Percentiles rank a stretch among this genome's conserved stretches.
phyloP scores from a whole-genome alignment of 441 rosid genomes.

The Populus hybrid region DNA sequence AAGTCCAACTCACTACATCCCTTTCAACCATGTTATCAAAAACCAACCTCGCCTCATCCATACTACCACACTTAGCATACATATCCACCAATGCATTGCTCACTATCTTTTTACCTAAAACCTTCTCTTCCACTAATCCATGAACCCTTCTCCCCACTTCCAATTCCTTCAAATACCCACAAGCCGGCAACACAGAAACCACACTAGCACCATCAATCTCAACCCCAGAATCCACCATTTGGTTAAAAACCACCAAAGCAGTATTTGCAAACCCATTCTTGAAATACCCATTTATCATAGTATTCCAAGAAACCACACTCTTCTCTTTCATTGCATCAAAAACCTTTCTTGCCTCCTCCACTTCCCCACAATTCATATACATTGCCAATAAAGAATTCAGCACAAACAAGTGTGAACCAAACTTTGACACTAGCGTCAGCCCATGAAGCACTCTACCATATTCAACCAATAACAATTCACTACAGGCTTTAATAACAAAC shows the following conservation, averaged over 20 bases:
- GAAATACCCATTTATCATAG: constrained; percentile 68
- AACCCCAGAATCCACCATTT: constrained; percentile 48
- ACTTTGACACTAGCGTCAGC: constrained; percentile 37
- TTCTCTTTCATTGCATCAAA: constrained; percentile 51
- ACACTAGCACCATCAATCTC: constrained; percentile 58
- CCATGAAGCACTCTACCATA: constrained; percentile 58
- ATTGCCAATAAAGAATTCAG: constrained; percentile 63
- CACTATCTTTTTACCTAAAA: constrained; percentile 44
- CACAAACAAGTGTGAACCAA: constrained; percentile 41
- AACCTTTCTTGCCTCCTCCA: constrained; percentile 46
- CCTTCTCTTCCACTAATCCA: constrained; percentile 44
- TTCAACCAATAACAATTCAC: constrained; percentile 35
- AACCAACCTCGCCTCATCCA: constrained; percentile 53
- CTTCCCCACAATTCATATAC: constrained; percentile 63
- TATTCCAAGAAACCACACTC: constrained; percentile 74
- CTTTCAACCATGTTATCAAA: constrained; percentile 51
- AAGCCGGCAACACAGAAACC: constrained; percentile 67
- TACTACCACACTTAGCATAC: constrained; percentile 61
- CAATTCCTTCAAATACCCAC: constrained; percentile 63
- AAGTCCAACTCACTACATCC: constrained; percentile 82
- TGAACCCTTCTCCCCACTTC: constrained; percentile 60
- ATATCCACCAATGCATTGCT: constrained; percentile 71
- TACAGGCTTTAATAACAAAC: constrained; percentile 54
- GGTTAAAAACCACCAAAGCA: constrained; percentile 45
- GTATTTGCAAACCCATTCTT: constrained; percentile 47